A percentile compares a stretch with the other conserved stretches of the same genome.
Evolutionary conservation across 1,139 yeast species (phyloP).

Genomic region (Candida tunisiensis): DNA sequence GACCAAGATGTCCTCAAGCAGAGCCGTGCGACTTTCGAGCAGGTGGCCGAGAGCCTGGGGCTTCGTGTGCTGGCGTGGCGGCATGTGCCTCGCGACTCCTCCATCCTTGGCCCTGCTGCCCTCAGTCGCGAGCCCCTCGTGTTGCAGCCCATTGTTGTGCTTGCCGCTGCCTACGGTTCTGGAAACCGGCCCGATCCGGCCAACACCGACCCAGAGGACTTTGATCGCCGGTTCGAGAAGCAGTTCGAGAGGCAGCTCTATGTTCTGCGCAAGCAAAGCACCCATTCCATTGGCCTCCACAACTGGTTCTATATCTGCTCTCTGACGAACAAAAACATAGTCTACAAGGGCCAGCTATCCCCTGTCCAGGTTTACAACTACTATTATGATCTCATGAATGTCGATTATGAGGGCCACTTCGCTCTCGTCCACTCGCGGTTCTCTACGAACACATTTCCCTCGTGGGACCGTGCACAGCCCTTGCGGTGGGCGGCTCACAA

Average conservation of each 20-base stretch:
- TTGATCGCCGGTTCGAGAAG: constrained; percentile 39
- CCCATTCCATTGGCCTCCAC: constrained; percentile 83
- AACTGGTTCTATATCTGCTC: constrained; percentile 98
- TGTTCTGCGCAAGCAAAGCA: constrained; percentile 74
- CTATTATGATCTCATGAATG: constrained; percentile 83
- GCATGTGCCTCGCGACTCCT: constrained; percentile 85
- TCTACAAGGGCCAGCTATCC: constrained; percentile 94
- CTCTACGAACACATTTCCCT: constrained; percentile 96
- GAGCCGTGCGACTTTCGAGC: constrained; percentile 63
- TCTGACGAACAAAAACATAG: constrained; percentile 73
- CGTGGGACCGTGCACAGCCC: constrained; percentile 99
- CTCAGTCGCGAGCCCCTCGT: constrained; percentile 83
- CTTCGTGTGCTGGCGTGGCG: constrained; percentile 89
- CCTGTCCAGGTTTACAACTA: constrained; percentile 93
- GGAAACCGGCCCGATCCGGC: constrained; percentile 17
- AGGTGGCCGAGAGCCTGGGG: constrained; percentile 59
- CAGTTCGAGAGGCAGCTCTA: constrained; percentile 72
- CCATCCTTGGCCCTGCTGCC: constrained; percentile 90
- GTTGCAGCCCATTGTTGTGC: constrained; percentile 75
- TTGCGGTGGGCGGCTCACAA: constrained; percentile 95
- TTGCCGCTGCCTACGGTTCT: constrained; percentile 36
- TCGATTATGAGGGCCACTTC: constrained; percentile 88
- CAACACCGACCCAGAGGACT: constrained; percentile 24
- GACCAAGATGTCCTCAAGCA: constrained; percentile 48
- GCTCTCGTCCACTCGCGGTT: constrained; percentile 95